phyloP scores from a whole-genome alignment of 2,329 filamentous ascomycete genomes.

The Albifimbria verrucaria region DNA sequence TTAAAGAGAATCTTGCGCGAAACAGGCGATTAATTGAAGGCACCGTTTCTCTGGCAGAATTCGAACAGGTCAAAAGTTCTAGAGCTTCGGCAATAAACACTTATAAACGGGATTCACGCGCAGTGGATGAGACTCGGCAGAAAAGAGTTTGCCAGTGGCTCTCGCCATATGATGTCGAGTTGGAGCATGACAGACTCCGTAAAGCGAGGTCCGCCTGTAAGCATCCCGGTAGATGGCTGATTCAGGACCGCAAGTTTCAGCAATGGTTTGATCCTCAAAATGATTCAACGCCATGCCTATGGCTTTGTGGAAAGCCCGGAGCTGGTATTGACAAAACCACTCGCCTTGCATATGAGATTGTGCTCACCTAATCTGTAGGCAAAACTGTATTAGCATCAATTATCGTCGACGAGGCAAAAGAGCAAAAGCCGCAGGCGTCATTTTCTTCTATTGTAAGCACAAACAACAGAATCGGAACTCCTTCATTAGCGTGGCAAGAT shows the following conservation, averaged over 20 bases:
- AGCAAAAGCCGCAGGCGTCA: neutral
- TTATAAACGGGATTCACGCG: neutral
- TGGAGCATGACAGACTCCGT: neutral
- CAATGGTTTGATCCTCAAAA: neutral
- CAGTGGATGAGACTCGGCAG: neutral
- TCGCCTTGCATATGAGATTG: neutral
- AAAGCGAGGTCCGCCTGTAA: neutral
- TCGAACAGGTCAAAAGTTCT: neutral
- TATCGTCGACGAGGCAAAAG: neutral
- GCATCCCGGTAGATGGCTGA: neutral
- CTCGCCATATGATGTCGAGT: neutral
- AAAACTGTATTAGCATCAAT: neutral
- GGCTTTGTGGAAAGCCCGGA: neutral
- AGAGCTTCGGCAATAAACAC: neutral
- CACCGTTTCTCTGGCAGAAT: neutral
- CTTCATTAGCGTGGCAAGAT: neutral
- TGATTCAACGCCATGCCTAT: neutral
- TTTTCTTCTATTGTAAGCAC: constrained; percentile 1
- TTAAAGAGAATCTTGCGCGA: neutral
- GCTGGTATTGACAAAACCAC: neutral
- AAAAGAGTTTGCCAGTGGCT: neutral
- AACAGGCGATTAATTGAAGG: neutral
- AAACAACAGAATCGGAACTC: neutral
- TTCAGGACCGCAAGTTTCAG: neutral
- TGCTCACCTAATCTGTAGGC: neutral